Evolutionary conservation across 768 basidiomycete genomes (phyloP), one percentile per base, ranked within the genome.

Genomic region (Boletellus ananiceps): DNA sequence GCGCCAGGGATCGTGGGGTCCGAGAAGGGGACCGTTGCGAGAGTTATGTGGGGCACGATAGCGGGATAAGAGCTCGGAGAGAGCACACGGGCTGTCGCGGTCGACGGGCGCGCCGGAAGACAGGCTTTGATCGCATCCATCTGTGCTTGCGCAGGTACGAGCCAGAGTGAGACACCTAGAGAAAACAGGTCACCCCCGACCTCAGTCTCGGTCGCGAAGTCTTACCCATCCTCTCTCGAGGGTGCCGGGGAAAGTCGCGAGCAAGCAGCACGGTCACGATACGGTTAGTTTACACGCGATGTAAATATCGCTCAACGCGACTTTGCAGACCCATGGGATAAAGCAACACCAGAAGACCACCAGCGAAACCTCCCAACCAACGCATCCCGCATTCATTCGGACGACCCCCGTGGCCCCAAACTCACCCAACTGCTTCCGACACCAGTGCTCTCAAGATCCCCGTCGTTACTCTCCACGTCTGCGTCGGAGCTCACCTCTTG

Each of bases 391-490:
- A 15, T 13, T 62, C 45, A 67, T 38, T 58, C 52, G 19, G 62
- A 44, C 16, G 57, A 40, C 44, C 51, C 58, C 34, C 51, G 62
- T 8, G 62, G 48, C 34, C 60, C 62, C 60, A 89, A 68, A 62
- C 80, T 87, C 44, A 91, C 70, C 88, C 88, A 91, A 54, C 85
- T 88, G 42, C 79, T 74, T 33, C 70, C 79, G 23, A 79, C 79
- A 27, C 72, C 74, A 5, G 74, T 69, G 12, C 57, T 65, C 50
- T 77, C 81, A 2, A 76, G 71, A 49, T 79, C 80, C 2, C 75
- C 77, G 12, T 72, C 69, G 55, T 80, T 82, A 57, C 83, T 83
- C 65, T 88, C 86, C 11, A 79, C 73, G 49, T 88, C 87, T 6
- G 78, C 77, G 46, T 88, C 86, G 1, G 84, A 86, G 38, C 71